Conservation (phyloP, 495 filamentous ascomycete species). For the Aspergillus wentii region DNA sequence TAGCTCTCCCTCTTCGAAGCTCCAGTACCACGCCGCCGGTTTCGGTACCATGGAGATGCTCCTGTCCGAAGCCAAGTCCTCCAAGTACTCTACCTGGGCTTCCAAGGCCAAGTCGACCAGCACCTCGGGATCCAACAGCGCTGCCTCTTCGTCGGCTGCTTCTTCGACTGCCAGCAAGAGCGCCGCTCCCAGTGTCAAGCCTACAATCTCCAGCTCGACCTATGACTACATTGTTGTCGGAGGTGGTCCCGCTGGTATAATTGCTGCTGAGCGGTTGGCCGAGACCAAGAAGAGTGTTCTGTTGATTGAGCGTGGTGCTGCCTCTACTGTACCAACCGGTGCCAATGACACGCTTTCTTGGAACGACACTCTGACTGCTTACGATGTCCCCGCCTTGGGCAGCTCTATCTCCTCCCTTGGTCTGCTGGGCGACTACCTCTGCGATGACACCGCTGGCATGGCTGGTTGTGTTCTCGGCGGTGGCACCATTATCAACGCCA, state of each 20-base stretch:
- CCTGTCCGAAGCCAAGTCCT: constrained; percentile 17
- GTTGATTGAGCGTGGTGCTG: constrained; percentile 24
- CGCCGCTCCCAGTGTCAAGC: constrained; percentile 5
- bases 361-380: constrained; percentile 51
- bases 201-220: constrained; percentile 9
- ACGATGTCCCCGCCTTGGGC: constrained; percentile 70
- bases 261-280: constrained; percentile 57
- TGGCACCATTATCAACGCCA: constrained; percentile 71
- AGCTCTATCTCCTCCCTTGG: constrained; percentile 56
- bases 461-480: constrained; percentile 75
- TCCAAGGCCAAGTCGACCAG: constrained; percentile 8
- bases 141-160: constrained; percentile 6
- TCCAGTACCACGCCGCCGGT: constrained; percentile 27
- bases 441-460: constrained; percentile 68
- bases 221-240: constrained; percentile 21
- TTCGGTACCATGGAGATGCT: constrained; percentile 28
- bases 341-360: constrained; percentile 14
- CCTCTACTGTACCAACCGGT: constrained; percentile 11
- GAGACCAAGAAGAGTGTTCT: constrained; percentile 43
- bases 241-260: constrained; percentile 20
- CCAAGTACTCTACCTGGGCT: constrained; percentile 25
- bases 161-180: constrained; percentile 3
- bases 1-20: constrained; percentile 4
- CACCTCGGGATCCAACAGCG: not conserved
- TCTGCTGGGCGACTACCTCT: constrained; percentile 51